These are phyloP conservation scores for Blastocystis sp. DNA, from an alignment of 352 stramenopile genomes.

Conservation along the genomic window DNA sequence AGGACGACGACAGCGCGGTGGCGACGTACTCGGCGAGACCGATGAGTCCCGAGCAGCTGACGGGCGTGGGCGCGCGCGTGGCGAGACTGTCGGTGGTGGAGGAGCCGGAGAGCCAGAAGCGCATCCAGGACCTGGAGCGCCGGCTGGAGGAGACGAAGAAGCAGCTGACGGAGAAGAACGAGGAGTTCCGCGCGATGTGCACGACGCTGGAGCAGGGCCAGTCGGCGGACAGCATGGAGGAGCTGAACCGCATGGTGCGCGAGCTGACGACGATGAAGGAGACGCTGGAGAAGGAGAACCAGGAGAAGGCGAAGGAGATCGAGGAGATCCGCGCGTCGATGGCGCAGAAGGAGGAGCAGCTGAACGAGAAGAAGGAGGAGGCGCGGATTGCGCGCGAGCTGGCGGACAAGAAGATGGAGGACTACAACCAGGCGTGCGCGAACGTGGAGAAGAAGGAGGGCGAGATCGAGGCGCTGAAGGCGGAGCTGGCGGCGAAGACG, in stretches of 20 bases:
- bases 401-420: constrained; percentile 8
- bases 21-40: too few relatives aligned
- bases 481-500: background rate
- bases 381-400: constrained; percentile 1
- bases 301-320: constrained; percentile 38
- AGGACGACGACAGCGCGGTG: constrained; percentile 22
- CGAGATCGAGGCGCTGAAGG: constrained; percentile 23
- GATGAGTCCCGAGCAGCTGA: constrained; percentile 10
- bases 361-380: constrained; percentile 36
- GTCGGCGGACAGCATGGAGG: background rate
- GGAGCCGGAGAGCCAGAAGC: constrained; percentile 12
- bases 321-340: constrained; percentile 12
- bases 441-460: constrained; percentile 48
- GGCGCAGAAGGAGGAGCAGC: constrained; percentile 25
- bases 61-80: background rate
- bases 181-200: constrained; percentile 26
- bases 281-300: constrained; percentile 49
- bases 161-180: constrained; percentile 11
- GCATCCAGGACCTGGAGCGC: constrained; percentile 21
- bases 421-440: background rate
- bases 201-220: background rate
- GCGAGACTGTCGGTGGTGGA: background rate
- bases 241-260: background rate
- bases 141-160: constrained; percentile 56
- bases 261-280: constrained; percentile 53